Percentiles rank a stretch among this genome's conserved stretches.
These are phyloP conservation scores for Penicillium janthinellum DNA, from an alignment of 2,329 filamentous ascomycete species.

Conservation along the genomic window DNA sequence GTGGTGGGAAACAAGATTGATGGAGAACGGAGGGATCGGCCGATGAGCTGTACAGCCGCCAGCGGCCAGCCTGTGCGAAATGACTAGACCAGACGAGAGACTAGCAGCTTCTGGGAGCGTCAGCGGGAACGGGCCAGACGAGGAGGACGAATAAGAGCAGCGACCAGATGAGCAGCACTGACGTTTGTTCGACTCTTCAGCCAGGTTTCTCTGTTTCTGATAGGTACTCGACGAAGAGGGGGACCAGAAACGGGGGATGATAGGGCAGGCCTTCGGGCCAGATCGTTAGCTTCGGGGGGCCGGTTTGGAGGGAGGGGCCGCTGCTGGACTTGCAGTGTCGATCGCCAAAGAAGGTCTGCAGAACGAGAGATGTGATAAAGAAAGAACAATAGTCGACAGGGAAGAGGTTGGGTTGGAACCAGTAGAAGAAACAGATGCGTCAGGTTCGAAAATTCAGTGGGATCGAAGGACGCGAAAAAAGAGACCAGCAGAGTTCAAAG, in stretches of 20 bases:
- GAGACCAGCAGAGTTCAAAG: background rate
- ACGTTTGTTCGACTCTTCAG: slow-evolving; percentile 32
- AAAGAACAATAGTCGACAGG: background rate
- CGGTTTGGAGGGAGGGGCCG: background rate
- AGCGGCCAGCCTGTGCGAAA: background rate
- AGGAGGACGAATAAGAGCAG: slow-evolving; percentile 20
- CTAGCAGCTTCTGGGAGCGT: slow-evolving; percentile 1
- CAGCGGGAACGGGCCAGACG: slow-evolving; percentile 1
- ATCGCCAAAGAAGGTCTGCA: slow-evolving; percentile 1
- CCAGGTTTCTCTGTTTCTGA: slow-evolving; percentile 8
- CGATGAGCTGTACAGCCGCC: slow-evolving; percentile 3
- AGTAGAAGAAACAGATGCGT: background rate
- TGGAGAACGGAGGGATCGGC: slow-evolving; percentile 11
- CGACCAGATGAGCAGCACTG: slow-evolving; percentile 20
- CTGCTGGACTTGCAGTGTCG: slow-evolving; percentile 13
- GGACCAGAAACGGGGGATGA: slow-evolving; percentile 3
- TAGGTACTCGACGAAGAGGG: slow-evolving; percentile 14
- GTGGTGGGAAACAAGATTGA: slow-evolving; percentile 5
- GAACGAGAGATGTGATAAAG: slow-evolving; percentile 7
- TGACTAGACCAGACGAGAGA: background rate
- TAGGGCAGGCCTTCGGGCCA: slow-evolving; percentile 16
- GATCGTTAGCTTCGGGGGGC: slow-evolving; percentile 20
- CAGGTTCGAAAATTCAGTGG: background rate
- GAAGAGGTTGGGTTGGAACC: background rate
- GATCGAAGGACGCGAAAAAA: background rate